Conservation (phyloP, 2,329 filamentous ascomycete genomes). For the Neonectria neomacrospora region DNA sequence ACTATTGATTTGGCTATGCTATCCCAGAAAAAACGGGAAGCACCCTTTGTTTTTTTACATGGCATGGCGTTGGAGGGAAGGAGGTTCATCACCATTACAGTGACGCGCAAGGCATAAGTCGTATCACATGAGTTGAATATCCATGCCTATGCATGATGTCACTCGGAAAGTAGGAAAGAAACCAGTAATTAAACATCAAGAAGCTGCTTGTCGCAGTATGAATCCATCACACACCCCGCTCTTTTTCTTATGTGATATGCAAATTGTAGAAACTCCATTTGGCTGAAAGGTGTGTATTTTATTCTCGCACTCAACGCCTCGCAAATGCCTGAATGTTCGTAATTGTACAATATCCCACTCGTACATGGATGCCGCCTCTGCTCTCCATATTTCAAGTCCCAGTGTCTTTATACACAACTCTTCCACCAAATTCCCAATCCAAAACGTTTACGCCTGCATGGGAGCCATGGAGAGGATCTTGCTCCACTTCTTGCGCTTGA, state of each 20-base stretch:
- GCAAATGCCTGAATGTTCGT: conserved; percentile 49
- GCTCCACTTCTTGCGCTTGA: conserved; percentile 94
- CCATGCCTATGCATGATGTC: conserved; percentile 14
- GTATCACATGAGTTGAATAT: conserved; percentile 20
- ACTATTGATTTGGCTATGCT: conserved; percentile 18
- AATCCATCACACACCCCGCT: background rate
- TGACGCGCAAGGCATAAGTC: conserved; percentile 19
- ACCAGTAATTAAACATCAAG: background rate
- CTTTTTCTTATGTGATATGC: conserved; percentile 20
- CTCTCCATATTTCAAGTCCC: conserved; percentile 9
- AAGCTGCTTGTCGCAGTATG: background rate
- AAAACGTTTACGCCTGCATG: conserved; percentile 61
- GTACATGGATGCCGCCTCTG: conserved; percentile 33
- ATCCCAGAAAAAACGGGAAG: conserved; percentile 3
- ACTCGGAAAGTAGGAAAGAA: background rate
- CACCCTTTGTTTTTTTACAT: conserved; percentile 34
- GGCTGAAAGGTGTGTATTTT: conserved; percentile 42
- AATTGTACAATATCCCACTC: conserved; percentile 49
- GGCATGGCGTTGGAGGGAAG: conserved; percentile 39
- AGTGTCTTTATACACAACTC: conserved; percentile 31
- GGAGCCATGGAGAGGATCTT: conserved; percentile 98
- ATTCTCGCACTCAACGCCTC: conserved; percentile 48
- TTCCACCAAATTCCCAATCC: conserved; percentile 2
- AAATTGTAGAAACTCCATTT: conserved; percentile 17
- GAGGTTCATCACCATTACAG: conserved; percentile 25